Conservation (phyloP, 1,139 yeast species). For the Hansenula sp. region DNA sequence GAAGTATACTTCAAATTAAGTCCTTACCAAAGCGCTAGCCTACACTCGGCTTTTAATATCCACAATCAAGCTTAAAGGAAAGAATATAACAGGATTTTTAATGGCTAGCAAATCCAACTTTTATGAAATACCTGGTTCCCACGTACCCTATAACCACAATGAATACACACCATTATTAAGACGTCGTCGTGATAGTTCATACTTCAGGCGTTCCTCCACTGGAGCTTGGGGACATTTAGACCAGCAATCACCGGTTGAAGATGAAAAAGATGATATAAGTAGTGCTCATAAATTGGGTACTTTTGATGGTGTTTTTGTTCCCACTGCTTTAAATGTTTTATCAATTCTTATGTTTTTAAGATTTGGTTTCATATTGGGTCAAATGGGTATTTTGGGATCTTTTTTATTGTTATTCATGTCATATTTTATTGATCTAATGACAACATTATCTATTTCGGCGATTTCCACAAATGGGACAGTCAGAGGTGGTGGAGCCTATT, state of each 20-base stretch:
- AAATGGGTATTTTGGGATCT: constrained; percentile 68
- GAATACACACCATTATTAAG: constrained; percentile 22
- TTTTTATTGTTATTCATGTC: constrained; percentile 53
- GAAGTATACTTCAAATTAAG: no score
- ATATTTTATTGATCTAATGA: constrained; percentile 59
- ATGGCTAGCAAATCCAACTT: constrained; percentile 16
- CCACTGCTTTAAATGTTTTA: constrained; percentile 71
- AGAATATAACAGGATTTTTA: no score
- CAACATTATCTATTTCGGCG: constrained; percentile 72
- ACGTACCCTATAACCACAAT: constrained; percentile 19
- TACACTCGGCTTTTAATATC: no score
- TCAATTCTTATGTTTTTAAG: constrained; percentile 77
- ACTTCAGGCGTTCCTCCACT: constrained; percentile 11
- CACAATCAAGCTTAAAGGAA: no score
- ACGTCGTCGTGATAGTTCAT: constrained; percentile 6
- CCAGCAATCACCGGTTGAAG: neutral
- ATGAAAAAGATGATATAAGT: neutral
- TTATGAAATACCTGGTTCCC: constrained; percentile 29
- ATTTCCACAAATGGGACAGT: constrained; percentile 82
- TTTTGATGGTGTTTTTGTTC: constrained; percentile 73
- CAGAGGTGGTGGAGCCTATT: constrained; percentile 81
- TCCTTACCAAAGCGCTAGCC: no score
- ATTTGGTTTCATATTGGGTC: constrained; percentile 77
- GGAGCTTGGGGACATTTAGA: neutral
- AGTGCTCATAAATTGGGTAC: constrained; percentile 54